These are phyloP conservation scores for Bathelium albidoporum DNA, from an alignment of 495 filamentous ascomycete genomes.

Conservation along the genomic window DNA sequence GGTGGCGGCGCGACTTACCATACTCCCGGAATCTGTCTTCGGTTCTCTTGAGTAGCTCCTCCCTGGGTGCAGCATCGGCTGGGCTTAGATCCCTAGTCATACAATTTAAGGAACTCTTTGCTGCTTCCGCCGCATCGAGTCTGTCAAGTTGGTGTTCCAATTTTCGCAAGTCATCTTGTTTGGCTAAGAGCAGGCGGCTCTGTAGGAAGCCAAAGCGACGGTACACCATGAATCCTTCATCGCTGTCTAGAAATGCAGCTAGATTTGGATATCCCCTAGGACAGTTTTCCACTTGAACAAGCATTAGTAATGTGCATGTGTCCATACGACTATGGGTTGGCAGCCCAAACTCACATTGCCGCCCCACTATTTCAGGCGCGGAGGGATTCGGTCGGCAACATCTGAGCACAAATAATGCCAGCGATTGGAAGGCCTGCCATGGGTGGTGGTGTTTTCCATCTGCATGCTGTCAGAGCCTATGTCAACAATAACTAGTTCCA, in stretches of 20 bases:
- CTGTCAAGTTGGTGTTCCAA: slow-evolving; percentile 20
- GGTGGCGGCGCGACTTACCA: no score
- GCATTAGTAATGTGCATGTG: no score
- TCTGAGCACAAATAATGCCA: no score
- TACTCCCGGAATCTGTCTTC: slow-evolving; percentile 18
- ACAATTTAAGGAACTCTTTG: slow-evolving; percentile 3
- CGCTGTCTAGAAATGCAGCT: slow-evolving; percentile 26
- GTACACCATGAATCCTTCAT: slow-evolving; percentile 26
- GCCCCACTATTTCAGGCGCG: no score
- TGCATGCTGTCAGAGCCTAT: not conserved
- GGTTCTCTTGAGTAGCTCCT: slow-evolving; percentile 9
- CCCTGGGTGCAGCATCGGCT: slow-evolving; percentile 4
- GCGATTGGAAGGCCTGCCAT: not conserved
- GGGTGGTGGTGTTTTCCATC: not conserved
- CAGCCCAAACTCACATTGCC: no score
- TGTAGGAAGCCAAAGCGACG: slow-evolving; percentile 28
- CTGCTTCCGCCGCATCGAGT: slow-evolving; percentile 12
- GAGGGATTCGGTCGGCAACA: no score
- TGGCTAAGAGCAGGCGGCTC: slow-evolving; percentile 22
- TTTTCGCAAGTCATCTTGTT: slow-evolving; percentile 23
- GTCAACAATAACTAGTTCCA: not conserved
- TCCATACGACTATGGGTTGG: no score
- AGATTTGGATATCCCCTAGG: slow-evolving; percentile 20
- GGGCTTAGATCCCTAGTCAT: slow-evolving; percentile 6
- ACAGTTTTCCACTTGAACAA: not conserved